These are phyloP conservation scores for Ascochyta koolunga DNA, from an alignment of 2,329 filamentous ascomycete species.

Conservation along the genomic window DNA sequence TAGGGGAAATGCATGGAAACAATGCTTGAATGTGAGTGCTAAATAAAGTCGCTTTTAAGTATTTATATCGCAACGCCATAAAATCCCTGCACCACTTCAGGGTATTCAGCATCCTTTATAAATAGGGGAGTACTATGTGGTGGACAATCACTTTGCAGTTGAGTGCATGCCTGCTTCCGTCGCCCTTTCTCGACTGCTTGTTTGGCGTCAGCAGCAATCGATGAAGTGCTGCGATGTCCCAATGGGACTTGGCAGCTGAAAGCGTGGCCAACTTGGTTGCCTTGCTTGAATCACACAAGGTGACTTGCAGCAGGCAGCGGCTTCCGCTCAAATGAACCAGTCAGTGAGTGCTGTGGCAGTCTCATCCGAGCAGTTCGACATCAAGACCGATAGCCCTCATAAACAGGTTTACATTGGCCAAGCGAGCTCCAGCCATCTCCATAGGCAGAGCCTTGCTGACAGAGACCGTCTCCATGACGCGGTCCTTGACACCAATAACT, in stretches of 20 bases:
- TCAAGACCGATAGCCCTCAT: conserved; percentile 99
- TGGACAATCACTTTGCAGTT: conserved; percentile 7
- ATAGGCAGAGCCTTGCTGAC: conserved; percentile 88
- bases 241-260: background rate
- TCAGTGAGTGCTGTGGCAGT: background rate
- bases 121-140: conserved; percentile 18
- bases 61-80: conserved; percentile 10
- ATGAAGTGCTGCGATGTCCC: background rate
- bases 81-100: conserved; percentile 20
- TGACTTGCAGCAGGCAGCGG: background rate
- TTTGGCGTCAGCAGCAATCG: background rate
- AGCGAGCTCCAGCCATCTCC: conserved; percentile 80
- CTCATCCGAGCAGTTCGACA: conserved; percentile 75
- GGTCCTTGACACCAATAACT: conserved; percentile 95
- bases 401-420: conserved; percentile 95
- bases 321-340: conserved; percentile 1
- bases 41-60: conserved; percentile 10
- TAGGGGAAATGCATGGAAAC: background rate
- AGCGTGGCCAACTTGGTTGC: background rate
- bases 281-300: background rate
- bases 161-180: conserved; percentile 11
- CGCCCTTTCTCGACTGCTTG: background rate
- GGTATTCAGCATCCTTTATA: conserved; percentile 17
- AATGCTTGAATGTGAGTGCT: conserved; percentile 6
- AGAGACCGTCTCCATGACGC: conserved; percentile 92